A percentile compares a stretch with the other conserved stretches of the same genome.
These are phyloP conservation scores for Neofusicoccum ribis DNA, from an alignment of 2,329 filamentous ascomycete species.

Conservation along the genomic window DNA sequence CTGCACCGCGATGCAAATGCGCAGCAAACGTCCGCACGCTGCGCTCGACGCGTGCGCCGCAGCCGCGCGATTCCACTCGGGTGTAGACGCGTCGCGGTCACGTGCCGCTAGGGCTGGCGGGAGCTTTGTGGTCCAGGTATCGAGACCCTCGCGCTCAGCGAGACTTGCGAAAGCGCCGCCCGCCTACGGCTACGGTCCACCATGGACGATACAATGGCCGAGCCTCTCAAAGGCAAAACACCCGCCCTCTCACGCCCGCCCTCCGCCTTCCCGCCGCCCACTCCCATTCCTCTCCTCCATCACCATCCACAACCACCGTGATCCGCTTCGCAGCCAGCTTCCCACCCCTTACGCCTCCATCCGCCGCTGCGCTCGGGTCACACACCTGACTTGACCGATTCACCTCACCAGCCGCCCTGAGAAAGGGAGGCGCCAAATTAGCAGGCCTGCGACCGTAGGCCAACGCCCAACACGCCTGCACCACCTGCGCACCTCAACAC, in stretches of 20 bases:
- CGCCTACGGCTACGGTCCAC: not conserved
- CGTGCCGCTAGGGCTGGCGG: not conserved
- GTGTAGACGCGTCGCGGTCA: not conserved
- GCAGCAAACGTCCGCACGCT: not conserved
- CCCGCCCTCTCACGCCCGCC: conserved; percentile 14
- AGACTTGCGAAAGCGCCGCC: conserved; percentile 7
- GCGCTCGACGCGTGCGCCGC: not conserved
- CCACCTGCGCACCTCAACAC: conserved; percentile 17
- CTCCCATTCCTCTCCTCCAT: conserved; percentile 8
- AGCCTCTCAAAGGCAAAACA: conserved; percentile 17
- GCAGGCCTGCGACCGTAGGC: conserved; percentile 18
- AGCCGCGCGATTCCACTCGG: not conserved
- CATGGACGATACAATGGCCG: conserved; percentile 13
- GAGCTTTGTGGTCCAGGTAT: not conserved
- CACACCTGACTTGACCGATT: conserved; percentile 19
- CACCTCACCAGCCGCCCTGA: conserved; percentile 20
- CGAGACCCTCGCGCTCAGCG: too few relatives aligned
- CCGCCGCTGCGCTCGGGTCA: conserved; percentile 19
- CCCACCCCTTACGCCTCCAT: conserved; percentile 17
- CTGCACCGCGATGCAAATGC: not conserved
- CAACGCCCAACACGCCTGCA: conserved; percentile 4
- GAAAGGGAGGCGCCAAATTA: conserved; percentile 20
- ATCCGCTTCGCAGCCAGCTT: conserved; percentile 6
- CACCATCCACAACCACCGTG: conserved; percentile 19
- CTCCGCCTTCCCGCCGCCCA: conserved; percentile 14